phyloP scores from a whole-genome alignment of 1,139 yeast species.

The Geotrichum bryndzae region DNA sequence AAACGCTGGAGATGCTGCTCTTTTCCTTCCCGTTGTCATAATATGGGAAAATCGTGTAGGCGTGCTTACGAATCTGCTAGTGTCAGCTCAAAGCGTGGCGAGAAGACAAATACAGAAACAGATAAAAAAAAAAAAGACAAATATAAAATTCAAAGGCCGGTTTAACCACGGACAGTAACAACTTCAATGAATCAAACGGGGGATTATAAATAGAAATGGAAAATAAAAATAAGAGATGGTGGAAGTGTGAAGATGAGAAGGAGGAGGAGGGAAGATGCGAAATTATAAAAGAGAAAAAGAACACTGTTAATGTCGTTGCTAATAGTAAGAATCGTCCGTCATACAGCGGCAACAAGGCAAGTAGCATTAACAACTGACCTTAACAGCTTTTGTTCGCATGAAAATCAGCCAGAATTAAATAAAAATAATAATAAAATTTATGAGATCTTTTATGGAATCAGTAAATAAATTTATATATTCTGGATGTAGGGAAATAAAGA shows the following conservation, averaged over 20 bases:
- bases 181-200: not conserved
- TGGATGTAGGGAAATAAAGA: not conserved
- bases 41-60: conserved; percentile 2
- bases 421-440: too few relatives aligned
- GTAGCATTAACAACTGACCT: not conserved
- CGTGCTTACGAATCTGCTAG: not conserved
- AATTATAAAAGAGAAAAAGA: not conserved
- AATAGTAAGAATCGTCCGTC: not conserved
- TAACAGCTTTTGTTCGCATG: too few relatives aligned
- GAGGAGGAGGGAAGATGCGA: not conserved
- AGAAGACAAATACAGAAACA: not conserved
- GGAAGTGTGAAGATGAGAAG: not conserved
- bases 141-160: not conserved
- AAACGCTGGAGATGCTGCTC: not conserved
- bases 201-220: not conserved
- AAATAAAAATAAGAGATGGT: not conserved
- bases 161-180: not conserved
- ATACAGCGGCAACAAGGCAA: not conserved
- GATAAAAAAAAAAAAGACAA: not conserved
- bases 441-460: not conserved
- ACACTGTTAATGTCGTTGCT: not conserved
- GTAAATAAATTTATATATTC: not conserved
- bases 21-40: conserved; percentile 1
- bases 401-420: too few relatives aligned
- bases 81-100: not conserved